Base-by-base conservation (phyloP, 2,329 filamentous ascomycete genomes). In the Helminthosporium solani region DNA sequence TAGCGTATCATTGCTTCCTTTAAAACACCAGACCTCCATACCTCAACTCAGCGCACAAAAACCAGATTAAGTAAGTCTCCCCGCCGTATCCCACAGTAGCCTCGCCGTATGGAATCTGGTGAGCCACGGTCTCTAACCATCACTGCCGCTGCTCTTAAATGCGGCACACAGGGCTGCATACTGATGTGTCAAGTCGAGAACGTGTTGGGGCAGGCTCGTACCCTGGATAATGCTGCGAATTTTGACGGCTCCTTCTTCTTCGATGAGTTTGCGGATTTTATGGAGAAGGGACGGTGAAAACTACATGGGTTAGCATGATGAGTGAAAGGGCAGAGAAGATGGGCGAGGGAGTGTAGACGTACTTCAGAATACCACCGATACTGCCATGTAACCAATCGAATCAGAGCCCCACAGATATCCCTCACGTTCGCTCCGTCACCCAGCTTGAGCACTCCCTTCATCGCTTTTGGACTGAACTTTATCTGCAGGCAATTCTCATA, bases 341-440 rank as follows among this genome's bases (percentile, higher is more conserved):
- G 28, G 28, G 14, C 25, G 25, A 15, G 25, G 12, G 12, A 27
- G 12, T 7, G n/a, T n/a, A 31, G 15, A 21, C 21, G 28, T 57
- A 86, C 84, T 81, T 99, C 94, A 46, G 91, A 96, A 75, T 99
- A 99, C 94, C 94, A 99, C 58, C 94, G 81, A 73, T 96, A 99
- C 74, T 99, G 94, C 94, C 94, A 99, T 11, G 92, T 94, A 27
- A 97, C 89, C 33, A 99, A 77, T 42, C 90, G 80, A 56, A 99
- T 96, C 47, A 96, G 78, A n/a, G 88, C 85, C 21, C 85, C 87
- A 6, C 97, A 80, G 46, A 86, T 89, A 50, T 90, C 87, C 50
- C 90, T 78, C 3, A 88, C 90, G 71, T 88, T 89, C 18, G 39
- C 79, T 65, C 82, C 82, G 71, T 95, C 87, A 58, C 90, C 90